phyloP scores from a whole-genome alignment of 78 protist genomes.

The Dictyostelium brefeldianum region DNA sequence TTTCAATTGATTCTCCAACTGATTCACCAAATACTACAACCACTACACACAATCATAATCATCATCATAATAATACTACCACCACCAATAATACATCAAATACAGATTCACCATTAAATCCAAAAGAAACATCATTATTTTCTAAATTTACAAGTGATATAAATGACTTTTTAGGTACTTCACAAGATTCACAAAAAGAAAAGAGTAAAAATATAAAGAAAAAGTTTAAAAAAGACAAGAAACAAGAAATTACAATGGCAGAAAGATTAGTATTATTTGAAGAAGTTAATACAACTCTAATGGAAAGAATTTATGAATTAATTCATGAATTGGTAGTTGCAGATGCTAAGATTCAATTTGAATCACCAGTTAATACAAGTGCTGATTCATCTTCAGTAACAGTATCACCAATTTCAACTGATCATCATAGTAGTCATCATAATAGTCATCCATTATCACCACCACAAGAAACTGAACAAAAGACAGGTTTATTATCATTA shows the following conservation, averaged over 20 bases:
- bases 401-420: not conserved
- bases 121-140: not conserved
- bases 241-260: conserved; percentile 28
- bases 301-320: conserved; percentile 62
- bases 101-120: not conserved
- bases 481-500: conserved; percentile 59
- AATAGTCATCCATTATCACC: not conserved
- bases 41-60: too few relatives aligned
- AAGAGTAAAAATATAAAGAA: conserved; percentile 14
- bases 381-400: not conserved
- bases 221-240: conserved; percentile 69
- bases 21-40: not conserved
- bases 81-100: not conserved
- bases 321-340: conserved; percentile 69
- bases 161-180: conserved; percentile 1
- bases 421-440: not conserved
- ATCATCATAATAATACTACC: not conserved
- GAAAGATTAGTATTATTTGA: conserved; percentile 58
- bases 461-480: conserved; percentile 14
- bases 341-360: conserved; percentile 45
- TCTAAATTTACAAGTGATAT: conserved; percentile 33
- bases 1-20: conserved; percentile 29
- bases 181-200: not conserved
- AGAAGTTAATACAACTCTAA: conserved; percentile 28
- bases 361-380: not conserved